phyloP scores from a whole-genome alignment of 1,139 yeast species.

The Candida sp. region DNA sequence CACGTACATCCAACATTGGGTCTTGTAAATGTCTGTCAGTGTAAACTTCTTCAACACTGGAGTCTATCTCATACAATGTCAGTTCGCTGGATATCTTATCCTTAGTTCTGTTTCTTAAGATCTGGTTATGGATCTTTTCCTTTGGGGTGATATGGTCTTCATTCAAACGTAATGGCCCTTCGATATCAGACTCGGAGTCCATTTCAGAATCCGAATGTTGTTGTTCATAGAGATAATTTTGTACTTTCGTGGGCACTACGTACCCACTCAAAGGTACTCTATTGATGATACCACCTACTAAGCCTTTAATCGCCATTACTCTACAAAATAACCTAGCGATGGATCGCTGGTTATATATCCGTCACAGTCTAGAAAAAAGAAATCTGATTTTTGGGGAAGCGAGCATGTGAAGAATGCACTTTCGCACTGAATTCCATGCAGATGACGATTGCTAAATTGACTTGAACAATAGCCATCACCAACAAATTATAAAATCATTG shows the following conservation, averaged over 20 bases:
- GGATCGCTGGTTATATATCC: background rate
- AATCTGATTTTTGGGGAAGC: background rate
- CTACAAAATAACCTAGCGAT: background rate
- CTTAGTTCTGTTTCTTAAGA: conserved; percentile 7
- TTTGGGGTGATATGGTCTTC: conserved; percentile 7
- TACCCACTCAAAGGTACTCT: conserved; percentile 1
- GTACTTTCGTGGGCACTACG: conserved; percentile 2
- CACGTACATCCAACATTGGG: conserved; percentile 3
- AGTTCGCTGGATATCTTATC: background rate
- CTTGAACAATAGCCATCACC: too few species aligned
- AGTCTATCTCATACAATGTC: conserved; percentile 2
- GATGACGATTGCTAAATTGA: background rate
- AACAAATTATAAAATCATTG: too few species aligned
- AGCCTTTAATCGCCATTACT: conserved; percentile 9
- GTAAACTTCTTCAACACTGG: background rate
- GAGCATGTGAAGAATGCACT: conserved; percentile 1
- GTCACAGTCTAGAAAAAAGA: background rate
- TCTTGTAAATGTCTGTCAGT: background rate
- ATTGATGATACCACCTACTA: conserved; percentile 6
- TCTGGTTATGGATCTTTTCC: conserved; percentile 9
- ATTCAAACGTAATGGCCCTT: background rate
- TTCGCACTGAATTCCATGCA: background rate
- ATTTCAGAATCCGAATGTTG: conserved; percentile 2
- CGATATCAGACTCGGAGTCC: background rate
- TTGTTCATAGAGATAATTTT: conserved; percentile 1